These are phyloP conservation scores for Bipolaris gigantea DNA, from an alignment of 2,329 filamentous ascomycete genomes.

Conservation along the genomic window DNA sequence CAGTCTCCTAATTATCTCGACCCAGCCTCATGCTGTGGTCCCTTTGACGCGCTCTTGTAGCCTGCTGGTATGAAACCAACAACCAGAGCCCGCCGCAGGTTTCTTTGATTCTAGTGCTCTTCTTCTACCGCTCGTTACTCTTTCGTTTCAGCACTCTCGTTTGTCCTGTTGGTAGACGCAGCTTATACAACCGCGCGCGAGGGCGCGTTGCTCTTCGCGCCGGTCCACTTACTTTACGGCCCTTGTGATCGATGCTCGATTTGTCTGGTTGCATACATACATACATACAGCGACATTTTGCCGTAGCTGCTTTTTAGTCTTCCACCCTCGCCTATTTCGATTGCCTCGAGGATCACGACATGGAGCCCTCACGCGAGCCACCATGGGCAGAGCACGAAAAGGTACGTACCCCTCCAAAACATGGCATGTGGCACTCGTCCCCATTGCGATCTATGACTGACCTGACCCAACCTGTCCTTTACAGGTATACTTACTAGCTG, in stretches of 20 bases:
- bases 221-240: slow-evolving; percentile 37
- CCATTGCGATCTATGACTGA: slow-evolving; percentile 1
- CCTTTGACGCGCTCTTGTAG: slow-evolving; percentile 19
- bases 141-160: slow-evolving; percentile 38
- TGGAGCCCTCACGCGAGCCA: slow-evolving; percentile 47
- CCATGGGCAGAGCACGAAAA: slow-evolving; percentile 53
- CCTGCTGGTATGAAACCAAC: slow-evolving; percentile 36
- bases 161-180: slow-evolving; percentile 35
- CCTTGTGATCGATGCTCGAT: slow-evolving; percentile 42
- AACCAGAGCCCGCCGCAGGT: slow-evolving; percentile 29
- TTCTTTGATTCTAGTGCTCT: slow-evolving; percentile 32
- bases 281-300: slow-evolving; percentile 33
- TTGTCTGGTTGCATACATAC: slow-evolving; percentile 41
- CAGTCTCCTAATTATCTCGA: slow-evolving; percentile 19
- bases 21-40: slow-evolving; percentile 19
- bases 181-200: slow-evolving; percentile 31
- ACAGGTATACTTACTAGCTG: slow-evolving; percentile 52
- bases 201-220: slow-evolving; percentile 34
- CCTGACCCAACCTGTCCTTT: slow-evolving; percentile 15
- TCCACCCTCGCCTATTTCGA: slow-evolving; percentile 27
- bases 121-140: slow-evolving; percentile 30
- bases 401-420: slow-evolving; percentile 37
- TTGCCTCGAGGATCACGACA: slow-evolving; percentile 28
- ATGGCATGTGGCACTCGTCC: slow-evolving; percentile 1
- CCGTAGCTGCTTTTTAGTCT: slow-evolving; percentile 36